Base-by-base conservation (phyloP, 2,329 filamentous ascomycete species). In the Myrmaecium sp. region DNA sequence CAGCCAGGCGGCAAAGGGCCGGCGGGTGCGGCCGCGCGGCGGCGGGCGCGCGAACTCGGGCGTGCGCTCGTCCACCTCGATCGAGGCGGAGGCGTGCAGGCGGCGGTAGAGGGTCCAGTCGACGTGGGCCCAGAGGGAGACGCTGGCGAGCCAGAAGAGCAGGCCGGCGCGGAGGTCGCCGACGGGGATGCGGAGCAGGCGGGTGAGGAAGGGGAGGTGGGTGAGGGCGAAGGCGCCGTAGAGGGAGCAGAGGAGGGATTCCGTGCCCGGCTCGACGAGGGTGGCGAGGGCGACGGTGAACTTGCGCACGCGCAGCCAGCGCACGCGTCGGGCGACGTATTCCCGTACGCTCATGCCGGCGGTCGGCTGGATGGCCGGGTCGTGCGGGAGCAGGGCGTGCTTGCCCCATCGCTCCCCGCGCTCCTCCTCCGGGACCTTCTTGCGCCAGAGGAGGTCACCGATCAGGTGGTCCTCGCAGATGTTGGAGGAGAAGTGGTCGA, bases 391-490 rank as follows among this genome's bases (percentile, higher is more conserved):
- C 30, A 95, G 63, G 4, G 71, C 78, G 47, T 98, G 89, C 41
- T 91, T 91, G 21, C 66, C 64, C 54, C 69, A 76, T 14, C 47
- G 50, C 34, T 55, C 48, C 3, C 24, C 29, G 7, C 9, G 24
- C 5, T 30, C 11, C 24, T 51, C 46, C 21, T 47, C 46, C 0
- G 44, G 38, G 0, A 67, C 65, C 0, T 67, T 64, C 4, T 69
- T 65, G 29, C 73, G 72, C 83, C 84, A 98, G 4, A 98, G 64
- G 1, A 89, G 57, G 38, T 98, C 89, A 8, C 86, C 86, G 29
- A 98, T 93, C 14, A 94, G 60, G 43, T 98, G 89, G 46, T 98
- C 89, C 49, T 98, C 91, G 57, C 89, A 98, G 44, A 98, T 95
- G 46, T 93, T 92, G 36, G 81, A 67, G 3, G 82, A 92, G 54